These are phyloP conservation scores for Boletus subcaerulescens DNA, from an alignment of 768 basidiomycete genomes.

Conservation along the genomic window DNA sequence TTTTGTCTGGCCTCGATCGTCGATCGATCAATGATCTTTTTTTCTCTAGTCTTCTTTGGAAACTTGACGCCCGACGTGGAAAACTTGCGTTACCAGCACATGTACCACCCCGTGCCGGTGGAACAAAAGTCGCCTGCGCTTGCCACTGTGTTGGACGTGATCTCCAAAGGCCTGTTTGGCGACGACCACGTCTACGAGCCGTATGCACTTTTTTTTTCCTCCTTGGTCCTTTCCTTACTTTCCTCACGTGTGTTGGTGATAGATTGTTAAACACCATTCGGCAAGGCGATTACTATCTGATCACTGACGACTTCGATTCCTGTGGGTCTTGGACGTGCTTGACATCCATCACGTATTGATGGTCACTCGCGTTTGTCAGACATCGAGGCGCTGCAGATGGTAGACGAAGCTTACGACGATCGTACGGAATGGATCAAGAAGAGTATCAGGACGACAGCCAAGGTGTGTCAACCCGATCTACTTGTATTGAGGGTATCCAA, in stretches of 20 bases:
- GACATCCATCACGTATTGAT: neutral
- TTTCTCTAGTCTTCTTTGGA: conserved; percentile 86
- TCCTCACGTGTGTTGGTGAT: neutral
- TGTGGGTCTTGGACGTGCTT: conserved; percentile 56
- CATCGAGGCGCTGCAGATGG: conserved; percentile 78
- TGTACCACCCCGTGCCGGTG: conserved; percentile 76
- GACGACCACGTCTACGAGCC: conserved; percentile 82
- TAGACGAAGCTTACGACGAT: conserved; percentile 86
- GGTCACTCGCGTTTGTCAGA: conserved; percentile 40
- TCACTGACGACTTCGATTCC: conserved; percentile 93
- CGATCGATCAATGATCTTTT: neutral
- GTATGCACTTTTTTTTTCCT: conserved; percentile 39
- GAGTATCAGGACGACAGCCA: conserved; percentile 78
- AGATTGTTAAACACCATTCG: conserved; percentile 75
- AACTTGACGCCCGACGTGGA: conserved; percentile 86
- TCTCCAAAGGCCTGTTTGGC: conserved; percentile 80
- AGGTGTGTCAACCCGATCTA: conserved; percentile 46
- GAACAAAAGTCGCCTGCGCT: conserved; percentile 83
- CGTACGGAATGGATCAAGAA: conserved; percentile 89
- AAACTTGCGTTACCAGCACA: conserved; percentile 80
- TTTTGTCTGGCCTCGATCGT: neutral
- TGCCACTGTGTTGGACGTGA: conserved; percentile 70
- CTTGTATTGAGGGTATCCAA: conserved; percentile 50
- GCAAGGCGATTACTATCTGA: conserved; percentile 72
- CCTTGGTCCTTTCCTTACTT: neutral